Evolutionary conservation across 2,329 filamentous ascomycete species (phyloP).

Genomic region (Seiridium cupressi): DNA sequence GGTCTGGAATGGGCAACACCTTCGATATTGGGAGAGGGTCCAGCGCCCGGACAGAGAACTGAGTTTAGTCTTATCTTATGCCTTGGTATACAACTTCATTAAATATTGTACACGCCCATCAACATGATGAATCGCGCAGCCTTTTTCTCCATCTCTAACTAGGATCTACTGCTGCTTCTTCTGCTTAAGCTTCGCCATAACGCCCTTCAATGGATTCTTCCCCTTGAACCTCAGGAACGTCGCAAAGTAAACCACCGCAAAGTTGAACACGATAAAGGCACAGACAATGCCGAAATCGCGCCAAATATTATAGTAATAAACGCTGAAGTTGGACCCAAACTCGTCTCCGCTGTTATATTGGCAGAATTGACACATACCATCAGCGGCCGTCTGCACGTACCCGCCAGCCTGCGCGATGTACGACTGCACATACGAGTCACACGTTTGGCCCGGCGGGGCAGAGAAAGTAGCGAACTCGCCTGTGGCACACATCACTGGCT

Average conservation of each 20-base stretch:
- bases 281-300: constrained; percentile 64
- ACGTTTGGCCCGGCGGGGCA: constrained; percentile 52
- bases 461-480: constrained; percentile 66
- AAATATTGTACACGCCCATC: too few relatives aligned
- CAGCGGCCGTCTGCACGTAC: constrained; percentile 54
- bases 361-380: constrained; percentile 63
- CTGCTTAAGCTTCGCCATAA: constrained; percentile 24
- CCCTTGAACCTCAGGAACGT: constrained; percentile 39
- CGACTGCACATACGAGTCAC: constrained; percentile 51
- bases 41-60: too few relatives aligned
- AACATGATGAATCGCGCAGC: too few relatives aligned
- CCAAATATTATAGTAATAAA: constrained; percentile 62
- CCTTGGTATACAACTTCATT: too few relatives aligned
- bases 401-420: constrained; percentile 56
- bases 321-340: constrained; percentile 58
- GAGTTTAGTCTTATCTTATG: too few relatives aligned
- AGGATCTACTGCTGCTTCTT: neutral
- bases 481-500: constrained; percentile 54
- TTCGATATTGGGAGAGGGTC: too few relatives aligned
- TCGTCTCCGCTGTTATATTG: constrained; percentile 60
- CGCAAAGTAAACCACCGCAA: constrained; percentile 33
- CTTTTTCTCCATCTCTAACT: too few relatives aligned
- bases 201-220: constrained; percentile 33
- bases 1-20: too few relatives aligned
- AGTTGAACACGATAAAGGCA: constrained; percentile 65